phyloP scores from a whole-genome alignment of 2,329 filamentous ascomycete species.

The Neodidymelliopsis sp. region DNA sequence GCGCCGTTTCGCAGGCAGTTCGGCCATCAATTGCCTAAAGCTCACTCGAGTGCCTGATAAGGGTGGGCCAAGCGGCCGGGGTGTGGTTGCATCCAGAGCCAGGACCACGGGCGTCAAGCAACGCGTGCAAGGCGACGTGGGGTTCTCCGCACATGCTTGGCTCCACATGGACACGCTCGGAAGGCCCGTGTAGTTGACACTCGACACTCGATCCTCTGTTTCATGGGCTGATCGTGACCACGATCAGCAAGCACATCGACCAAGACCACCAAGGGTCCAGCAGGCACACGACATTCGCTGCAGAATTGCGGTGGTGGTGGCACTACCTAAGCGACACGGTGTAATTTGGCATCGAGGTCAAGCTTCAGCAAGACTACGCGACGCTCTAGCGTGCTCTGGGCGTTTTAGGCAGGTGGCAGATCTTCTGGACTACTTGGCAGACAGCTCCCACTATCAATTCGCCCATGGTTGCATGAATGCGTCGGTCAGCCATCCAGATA shows the following conservation, averaged over 20 bases:
- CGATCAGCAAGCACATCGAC: not conserved
- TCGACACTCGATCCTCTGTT: not conserved
- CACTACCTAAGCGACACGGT: constrained; percentile 11
- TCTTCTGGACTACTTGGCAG: constrained; percentile 12
- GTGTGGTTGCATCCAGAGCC: constrained; percentile 18
- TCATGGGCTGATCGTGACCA: not conserved
- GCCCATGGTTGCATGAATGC: constrained; percentile 10
- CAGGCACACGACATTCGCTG: constrained; percentile 10
- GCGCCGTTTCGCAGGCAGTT: constrained; percentile 23
- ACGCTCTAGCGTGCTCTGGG: constrained; percentile 6
- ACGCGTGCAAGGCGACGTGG: constrained; percentile 28
- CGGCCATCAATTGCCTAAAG: constrained; percentile 27
- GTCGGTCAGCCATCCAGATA: constrained; percentile 17
- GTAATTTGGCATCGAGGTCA: constrained; percentile 30
- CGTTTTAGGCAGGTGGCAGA: constrained; percentile 14
- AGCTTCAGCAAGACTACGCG: constrained; percentile 19
- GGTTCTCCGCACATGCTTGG: constrained; percentile 17
- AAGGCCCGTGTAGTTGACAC: not conserved
- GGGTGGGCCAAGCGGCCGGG: constrained; percentile 23
- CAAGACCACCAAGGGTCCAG: not conserved
- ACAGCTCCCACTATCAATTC: constrained; percentile 13
- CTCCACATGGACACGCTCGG: constrained; percentile 5
- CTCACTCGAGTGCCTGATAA: constrained; percentile 32
- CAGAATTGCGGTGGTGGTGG: constrained; percentile 1
- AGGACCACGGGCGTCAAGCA: constrained; percentile 22